Evolutionary conservation across 306 rosid genomes (phyloP), one percentile per base, ranked within the genome.

Genomic region (Medicago arabica): DNA sequence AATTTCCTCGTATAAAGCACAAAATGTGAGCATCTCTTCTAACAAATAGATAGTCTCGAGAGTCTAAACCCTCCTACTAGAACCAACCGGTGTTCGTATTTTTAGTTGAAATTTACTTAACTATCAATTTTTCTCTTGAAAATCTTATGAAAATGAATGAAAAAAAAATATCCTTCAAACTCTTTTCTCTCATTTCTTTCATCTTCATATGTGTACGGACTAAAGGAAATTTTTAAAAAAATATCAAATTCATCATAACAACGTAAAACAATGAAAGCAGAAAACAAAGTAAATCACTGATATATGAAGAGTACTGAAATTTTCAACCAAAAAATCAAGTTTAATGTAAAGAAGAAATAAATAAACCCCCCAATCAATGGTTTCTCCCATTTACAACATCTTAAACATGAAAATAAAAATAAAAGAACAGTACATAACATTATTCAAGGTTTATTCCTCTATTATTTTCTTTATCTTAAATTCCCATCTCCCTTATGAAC

Each of bases 361-460:
- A 69, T 23, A 49, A 61, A 38, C 57, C 58, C 74, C 66, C 78
- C 62, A 78, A 49, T 76, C 76, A 72, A 78, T 72, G 31, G 77
- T 47, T 80, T 76, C 72, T 81, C 85, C 80, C 84, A 83, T 82
- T 79, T 83, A 85, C 88, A 86, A 77, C 78, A 74, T 80, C 89
- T 72, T 77, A 70, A 81, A 51, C 77, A 69, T 69, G 71, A 71
- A 54, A 38, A 44, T 60, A 41, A 25, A 49, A 2, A 60, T 0
- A 28, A 31, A 28, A 60, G 5, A 28, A 17, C 14, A 66, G 57
- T 51, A 44, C 59, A 43, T 58, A 80, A 74, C 75, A 82, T 69
- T 69, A 34, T 60, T 19, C 65, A 60, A 75, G 62, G 76, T 72
- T 69, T 75, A 34, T 65, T 70, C 50, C 61, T 66, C 9, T n/a